phyloP scores from a whole-genome alignment of 495 filamentous ascomycete species.

The Hamigera avellanea region DNA sequence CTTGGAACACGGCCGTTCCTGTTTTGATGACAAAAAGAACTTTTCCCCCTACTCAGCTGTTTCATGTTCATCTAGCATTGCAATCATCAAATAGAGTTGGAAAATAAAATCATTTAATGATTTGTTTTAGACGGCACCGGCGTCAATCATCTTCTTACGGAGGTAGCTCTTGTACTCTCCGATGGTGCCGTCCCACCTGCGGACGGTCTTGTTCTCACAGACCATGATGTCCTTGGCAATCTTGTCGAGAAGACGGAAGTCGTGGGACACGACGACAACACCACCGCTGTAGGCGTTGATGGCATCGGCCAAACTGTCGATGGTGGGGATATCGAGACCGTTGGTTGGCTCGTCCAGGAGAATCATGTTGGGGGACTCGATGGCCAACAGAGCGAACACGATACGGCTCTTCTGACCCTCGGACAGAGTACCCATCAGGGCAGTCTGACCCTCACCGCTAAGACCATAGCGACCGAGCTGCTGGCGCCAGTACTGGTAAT shows the following conservation, averaged over 20 bases:
- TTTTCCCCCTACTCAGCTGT: not conserved
- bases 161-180: constrained; percentile 95
- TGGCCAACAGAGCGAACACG: constrained; percentile 92
- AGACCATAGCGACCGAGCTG: constrained; percentile 92
- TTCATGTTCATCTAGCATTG: constrained; percentile 30
- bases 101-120: constrained; percentile 6
- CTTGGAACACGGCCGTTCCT: no score
- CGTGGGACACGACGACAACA: constrained; percentile 96
- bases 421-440: constrained; percentile 93
- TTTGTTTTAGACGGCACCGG: constrained; percentile 34
- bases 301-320: constrained; percentile 92
- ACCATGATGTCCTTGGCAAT: constrained; percentile 99
- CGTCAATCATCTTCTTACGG: constrained; percentile 84
- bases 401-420: constrained; percentile 97
- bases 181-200: constrained; percentile 79
- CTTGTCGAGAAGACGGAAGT: constrained; percentile 97
- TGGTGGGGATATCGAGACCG: constrained; percentile 98
- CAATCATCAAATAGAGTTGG: constrained; percentile 19
- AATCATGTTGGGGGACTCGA: constrained; percentile 96
- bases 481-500: constrained; percentile 99
- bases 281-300: constrained; percentile 94
- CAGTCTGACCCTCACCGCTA: constrained; percentile 84
- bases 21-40: no score
- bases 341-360: constrained; percentile 98
- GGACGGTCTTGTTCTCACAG: constrained; percentile 90